Percentiles rank a stretch among this genome's conserved stretches.
Conservation (phyloP, 257 asterid genomes). For the Petunia secreta region DNA sequence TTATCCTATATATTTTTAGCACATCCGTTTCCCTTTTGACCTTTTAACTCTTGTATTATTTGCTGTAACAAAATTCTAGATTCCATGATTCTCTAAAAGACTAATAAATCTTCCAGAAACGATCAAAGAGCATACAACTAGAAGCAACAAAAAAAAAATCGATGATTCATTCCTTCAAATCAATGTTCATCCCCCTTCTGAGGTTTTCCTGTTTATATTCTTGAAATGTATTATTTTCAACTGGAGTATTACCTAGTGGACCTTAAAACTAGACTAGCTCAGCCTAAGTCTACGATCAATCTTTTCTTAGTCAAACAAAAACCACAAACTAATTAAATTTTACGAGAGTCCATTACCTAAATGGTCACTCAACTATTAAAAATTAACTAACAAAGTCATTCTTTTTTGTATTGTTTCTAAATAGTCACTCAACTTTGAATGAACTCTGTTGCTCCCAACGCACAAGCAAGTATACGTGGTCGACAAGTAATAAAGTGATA, state of each 20-base stretch:
- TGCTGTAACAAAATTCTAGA: not conserved
- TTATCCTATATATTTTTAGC: constrained; percentile 4
- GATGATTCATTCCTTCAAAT: constrained; percentile 39
- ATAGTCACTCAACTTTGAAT: too few species aligned
- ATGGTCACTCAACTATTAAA: too few species aligned
- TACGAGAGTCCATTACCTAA: too few species aligned
- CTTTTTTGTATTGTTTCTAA: too few species aligned
- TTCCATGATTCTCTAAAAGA: constrained; percentile 28
- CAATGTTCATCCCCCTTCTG: constrained; percentile 20
- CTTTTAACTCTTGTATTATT: not conserved
- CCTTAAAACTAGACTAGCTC: not conserved
- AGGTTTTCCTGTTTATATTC: not conserved
- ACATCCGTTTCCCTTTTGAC: not conserved
- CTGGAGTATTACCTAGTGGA: constrained; percentile 39
- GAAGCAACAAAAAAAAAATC: constrained; percentile 29
- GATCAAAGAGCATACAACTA: constrained; percentile 33
- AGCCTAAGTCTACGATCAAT: not conserved
- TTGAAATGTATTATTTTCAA: constrained; percentile 17
- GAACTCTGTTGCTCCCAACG: too few species aligned
- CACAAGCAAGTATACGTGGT: too few species aligned
- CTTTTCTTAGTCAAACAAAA: not conserved
- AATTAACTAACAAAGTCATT: too few species aligned
- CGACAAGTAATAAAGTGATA: too few species aligned
- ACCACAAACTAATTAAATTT: too few species aligned
- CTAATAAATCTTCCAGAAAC: constrained; percentile 27